Base-by-base conservation (phyloP, 352 stramenopile species). In the Pythium dissimile region DNA sequence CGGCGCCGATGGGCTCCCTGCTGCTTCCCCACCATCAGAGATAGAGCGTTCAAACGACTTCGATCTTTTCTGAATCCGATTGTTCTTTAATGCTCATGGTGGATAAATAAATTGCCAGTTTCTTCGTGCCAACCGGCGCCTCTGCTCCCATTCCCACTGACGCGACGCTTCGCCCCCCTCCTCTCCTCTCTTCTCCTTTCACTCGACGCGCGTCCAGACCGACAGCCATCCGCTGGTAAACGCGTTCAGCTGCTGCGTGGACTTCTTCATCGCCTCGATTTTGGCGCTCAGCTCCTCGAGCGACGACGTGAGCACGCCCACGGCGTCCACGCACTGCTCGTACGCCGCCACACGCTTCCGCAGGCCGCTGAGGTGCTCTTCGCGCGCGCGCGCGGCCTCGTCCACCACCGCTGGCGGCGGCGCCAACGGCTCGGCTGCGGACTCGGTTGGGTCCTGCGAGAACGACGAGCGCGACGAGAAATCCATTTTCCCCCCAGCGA, bases 181-280 rank as follows among this genome's bases (percentile, higher is more conserved):
- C 6, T 7, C 24, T 71, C n/a, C n/a, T n/a, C n/a, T 4, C 23
- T 20, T 44, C 12, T 5, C 53, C 6, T 7, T 20, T 71, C 43
- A 56, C 28, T 47, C 52, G 24, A 69, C 56, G 11, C 79, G 78
- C 64, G 84, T 85, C 81, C 81, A 91, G 24, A 89, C 81, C 2
- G 78, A 72, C 53, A 91, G 54, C 81, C 81, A 91, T 23, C 75
- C 73, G 39, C 78, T 68, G 9, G 81, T 89, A 64, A 89, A 87
- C 30, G 78, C 66, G 49, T 91, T 91, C 27, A 91, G 61, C 69
- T 89, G 81, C 54, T 86, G 77, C 37, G 79, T 77, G 46, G 77
- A 75, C 39, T 60, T 66, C 42, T 82, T 75, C 78, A 91, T 88
- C 39, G 68, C 59, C 30, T 88, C 73, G 24, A 89, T 30, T 34